A percentile compares a stretch with the other conserved stretches of the same genome.
phyloP scores from a whole-genome alignment of 768 basidiomycete genomes.

The Mycena latifolia region DNA sequence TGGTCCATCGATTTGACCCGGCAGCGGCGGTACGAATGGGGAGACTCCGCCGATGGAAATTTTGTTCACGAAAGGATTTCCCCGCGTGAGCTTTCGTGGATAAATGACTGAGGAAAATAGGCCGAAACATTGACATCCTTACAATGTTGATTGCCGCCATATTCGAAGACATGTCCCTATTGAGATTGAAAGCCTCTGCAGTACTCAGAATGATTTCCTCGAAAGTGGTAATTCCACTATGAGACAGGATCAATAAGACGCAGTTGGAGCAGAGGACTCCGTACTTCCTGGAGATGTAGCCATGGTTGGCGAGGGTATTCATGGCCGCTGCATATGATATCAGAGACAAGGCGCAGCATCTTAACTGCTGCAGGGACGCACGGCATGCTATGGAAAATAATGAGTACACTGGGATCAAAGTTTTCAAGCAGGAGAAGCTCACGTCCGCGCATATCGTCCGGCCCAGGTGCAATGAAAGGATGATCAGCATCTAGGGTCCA shows the following conservation, averaged over 20 bases:
- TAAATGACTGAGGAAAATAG: conserved; percentile 1
- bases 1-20: conserved; percentile 13
- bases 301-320: conserved; percentile 22
- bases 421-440: conserved; percentile 1
- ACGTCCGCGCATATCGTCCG: conserved; percentile 21
- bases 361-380: too few species aligned
- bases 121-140: too few species aligned
- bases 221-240: conserved; percentile 13
- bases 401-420: conserved; percentile 1
- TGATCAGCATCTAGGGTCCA: conserved; percentile 6
- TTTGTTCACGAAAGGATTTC: conserved; percentile 22
- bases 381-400: conserved; percentile 20
- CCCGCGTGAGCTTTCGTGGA: conserved; percentile 7
- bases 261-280: too few species aligned
- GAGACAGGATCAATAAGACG: too few species aligned
- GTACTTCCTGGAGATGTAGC: too few species aligned
- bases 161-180: not conserved
- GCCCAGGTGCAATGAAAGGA: conserved; percentile 18
- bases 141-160: conserved; percentile 16
- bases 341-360: too few species aligned
- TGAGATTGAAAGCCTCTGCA: conserved; percentile 15
- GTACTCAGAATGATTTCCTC: not conserved
- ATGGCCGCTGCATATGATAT: conserved; percentile 23
- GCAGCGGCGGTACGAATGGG: conserved; percentile 18
- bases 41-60: too few species aligned